A percentile compares a stretch with the other conserved stretches of the same genome.
These are phyloP conservation scores for Nitzschia sp. DNA, from an alignment of 108 stramenopile genomes.

Conservation along the genomic window DNA sequence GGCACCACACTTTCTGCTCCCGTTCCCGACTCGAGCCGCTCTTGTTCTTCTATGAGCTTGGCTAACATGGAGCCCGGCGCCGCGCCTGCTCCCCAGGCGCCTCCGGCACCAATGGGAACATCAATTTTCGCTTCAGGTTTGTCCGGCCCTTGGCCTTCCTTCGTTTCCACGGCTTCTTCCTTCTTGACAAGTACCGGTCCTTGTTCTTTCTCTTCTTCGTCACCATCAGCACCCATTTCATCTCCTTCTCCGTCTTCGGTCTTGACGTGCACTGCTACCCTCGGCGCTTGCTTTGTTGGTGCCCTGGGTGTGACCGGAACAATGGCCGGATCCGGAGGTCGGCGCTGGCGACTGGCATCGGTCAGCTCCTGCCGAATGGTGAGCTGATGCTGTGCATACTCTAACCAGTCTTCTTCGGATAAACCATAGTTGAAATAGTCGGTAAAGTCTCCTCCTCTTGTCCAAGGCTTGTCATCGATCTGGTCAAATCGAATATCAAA, in stretches of 20 bases:
- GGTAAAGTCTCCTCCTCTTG: conserved; percentile 62
- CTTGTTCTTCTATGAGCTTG: conserved; percentile 76
- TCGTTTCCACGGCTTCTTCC: conserved; percentile 16
- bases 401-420: conserved; percentile 85
- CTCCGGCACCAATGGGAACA: conserved; percentile 46
- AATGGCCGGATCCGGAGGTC: conserved; percentile 77
- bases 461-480: conserved; percentile 93
- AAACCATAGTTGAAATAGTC: conserved; percentile 92
- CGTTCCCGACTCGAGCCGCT: conserved; percentile 6
- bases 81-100: conserved; percentile 89
- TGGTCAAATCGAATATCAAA: conserved; percentile 93
- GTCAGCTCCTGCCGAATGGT: conserved; percentile 86
- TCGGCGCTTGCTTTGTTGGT: conserved; percentile 66
- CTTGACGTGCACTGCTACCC: conserved; percentile 59
- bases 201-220: conserved; percentile 22
- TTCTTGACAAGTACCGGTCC: conserved; percentile 44
- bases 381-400: conserved; percentile 81
- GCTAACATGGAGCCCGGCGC: conserved; percentile 70
- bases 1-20: conserved; percentile 18
- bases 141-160: conserved; percentile 22
- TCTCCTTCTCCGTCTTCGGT: conserved; percentile 37
- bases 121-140: conserved; percentile 10
- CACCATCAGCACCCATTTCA: conserved; percentile 31
- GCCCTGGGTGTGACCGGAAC: conserved; percentile 69
- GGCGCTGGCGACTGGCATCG: conserved; percentile 78